Evolutionary conservation across 1,284 basidiomycete genomes (phyloP), one percentile per base, ranked within the genome.

Genomic region (Sporisorium reilianum): DNA sequence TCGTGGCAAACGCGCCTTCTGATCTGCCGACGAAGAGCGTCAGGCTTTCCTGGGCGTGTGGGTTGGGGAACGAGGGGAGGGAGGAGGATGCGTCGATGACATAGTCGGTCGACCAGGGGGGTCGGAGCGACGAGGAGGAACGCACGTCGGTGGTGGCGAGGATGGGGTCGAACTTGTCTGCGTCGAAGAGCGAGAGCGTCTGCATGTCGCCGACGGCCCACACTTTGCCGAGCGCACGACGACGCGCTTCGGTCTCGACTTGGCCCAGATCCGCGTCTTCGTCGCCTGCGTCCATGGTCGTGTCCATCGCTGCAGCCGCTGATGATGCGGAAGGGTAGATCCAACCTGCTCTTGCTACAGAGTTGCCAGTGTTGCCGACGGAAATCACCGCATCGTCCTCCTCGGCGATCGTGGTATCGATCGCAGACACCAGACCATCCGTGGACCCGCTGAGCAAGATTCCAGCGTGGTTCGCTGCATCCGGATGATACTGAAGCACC

Each of bases 171-270:
- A 81, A 80, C 72, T 74, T 76, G 53, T 80, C 80, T 6, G 79
- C 81, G 51, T 84, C 80, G 54, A 78, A 84, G 12, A 83, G 48
- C 14, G 77, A 60, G 30, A 84, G 40, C 0, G 82, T 84, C 65
- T 84, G 83, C 83, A 84, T 84, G 51, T 84, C 80, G 40, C 80
- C 80, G 1, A 83, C 63, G 2, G 77, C 76, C 67, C 77, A 84
- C 1, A 79, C 77, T 32, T 69, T 68, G n/a, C 80, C 82, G 0
- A 84, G 64, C 0, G 55, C 56, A 14, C 49, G 56, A 34, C 78
- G 57, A 22, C 68, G 64, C 6, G 66, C 57, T 36, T 75, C 70
- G 3, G 60, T 52, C 52, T 75, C 73, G 25, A 64, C 44, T 55
- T 67, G 67, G 7, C 22, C 11, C 5, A 77, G 66, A 3, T 64